Base-by-base conservation (phyloP, 2,329 filamentous ascomycete genomes). In the Neophaeococcomyces mojaviensis region DNA sequence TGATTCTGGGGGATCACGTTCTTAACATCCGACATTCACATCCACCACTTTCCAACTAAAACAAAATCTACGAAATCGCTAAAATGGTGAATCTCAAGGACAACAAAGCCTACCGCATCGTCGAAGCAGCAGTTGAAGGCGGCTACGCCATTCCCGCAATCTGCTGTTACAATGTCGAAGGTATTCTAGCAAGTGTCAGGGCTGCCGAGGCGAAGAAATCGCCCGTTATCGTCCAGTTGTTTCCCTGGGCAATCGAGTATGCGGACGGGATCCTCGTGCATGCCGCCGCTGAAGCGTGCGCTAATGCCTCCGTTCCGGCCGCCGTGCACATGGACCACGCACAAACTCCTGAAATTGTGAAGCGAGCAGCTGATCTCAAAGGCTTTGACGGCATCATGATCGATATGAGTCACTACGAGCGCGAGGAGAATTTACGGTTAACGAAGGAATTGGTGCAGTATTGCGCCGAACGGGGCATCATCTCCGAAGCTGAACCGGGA, bases 311-410 rank as follows among this genome's bases (percentile, higher is more conserved):
- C 2, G 79, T 83, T 2, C 81, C 80, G 15, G 65, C 84, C 18
- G 74, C 75, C 19, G 68, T 84, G 33, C 80, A 84, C 62, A 74
- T 84, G 58, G 81, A 84, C 66, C 80, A 84, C 63, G 77, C 77
- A 22, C 80, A 83, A 62, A 76, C 73, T 3, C 75, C 78, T 6
- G 75, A 78, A 15, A 77, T 81, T 22, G 77, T 82, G 50, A 72
- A 74, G 12, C 69, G 68, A 4, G 79, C 80, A 0, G 80, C 79
- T 1, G 74, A 82, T 55, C 70, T 78, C 13, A 69, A 74, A 36
- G 70, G 75, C 34, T 86, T 86, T 55, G 83, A 87, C 62, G 78
- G 76, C 50, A 85, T 87, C 60, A 86, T 87, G 82, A 78, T 86
- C 0, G 84, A 87, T 63, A 87, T 87, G 82, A 78, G 73, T 48